Evolutionary conservation across 2,329 filamentous ascomycete species (phyloP).

Genomic region (Orbilia blumenaviensis): DNA sequence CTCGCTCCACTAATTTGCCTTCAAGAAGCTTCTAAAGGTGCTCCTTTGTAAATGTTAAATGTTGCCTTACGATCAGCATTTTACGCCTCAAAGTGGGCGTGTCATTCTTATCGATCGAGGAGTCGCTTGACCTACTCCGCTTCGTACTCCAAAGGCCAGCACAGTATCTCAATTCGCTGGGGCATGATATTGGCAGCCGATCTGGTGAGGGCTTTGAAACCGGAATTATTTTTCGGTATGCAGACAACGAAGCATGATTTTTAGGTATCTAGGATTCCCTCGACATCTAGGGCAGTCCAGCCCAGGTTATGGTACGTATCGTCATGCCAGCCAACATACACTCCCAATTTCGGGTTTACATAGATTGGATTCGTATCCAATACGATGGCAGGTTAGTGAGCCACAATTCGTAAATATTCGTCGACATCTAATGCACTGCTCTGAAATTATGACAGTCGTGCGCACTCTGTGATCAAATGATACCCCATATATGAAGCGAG

Average conservation of each 20-base stretch:
- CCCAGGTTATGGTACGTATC: slow-evolving; percentile 5
- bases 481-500: background rate
- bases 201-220: slow-evolving; percentile 38
- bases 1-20: slow-evolving; percentile 24
- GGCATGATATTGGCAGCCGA: slow-evolving; percentile 45
- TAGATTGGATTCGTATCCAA: slow-evolving; percentile 40
- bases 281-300: background rate
- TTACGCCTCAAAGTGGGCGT: background rate
- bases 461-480: slow-evolving; percentile 1
- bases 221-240: slow-evolving; percentile 15
- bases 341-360: too few species aligned
- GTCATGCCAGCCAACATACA: too few species aligned
- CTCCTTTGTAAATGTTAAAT: background rate
- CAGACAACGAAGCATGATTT: slow-evolving; percentile 24
- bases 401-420: slow-evolving; percentile 10
- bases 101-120: slow-evolving; percentile 11
- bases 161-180: slow-evolving; percentile 24
- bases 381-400: slow-evolving; percentile 36
- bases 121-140: slow-evolving; percentile 35
- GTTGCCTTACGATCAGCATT: slow-evolving; percentile 16
- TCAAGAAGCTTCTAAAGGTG: background rate
- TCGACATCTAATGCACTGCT: slow-evolving; percentile 5
- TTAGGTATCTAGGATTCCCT: slow-evolving; percentile 13
- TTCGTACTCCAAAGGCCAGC: slow-evolving; percentile 22
- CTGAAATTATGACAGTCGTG: background rate